Evolutionary conservation across 2,329 filamentous ascomycete species (phyloP).

Genomic region (Trichocomaceae sp.): DNA sequence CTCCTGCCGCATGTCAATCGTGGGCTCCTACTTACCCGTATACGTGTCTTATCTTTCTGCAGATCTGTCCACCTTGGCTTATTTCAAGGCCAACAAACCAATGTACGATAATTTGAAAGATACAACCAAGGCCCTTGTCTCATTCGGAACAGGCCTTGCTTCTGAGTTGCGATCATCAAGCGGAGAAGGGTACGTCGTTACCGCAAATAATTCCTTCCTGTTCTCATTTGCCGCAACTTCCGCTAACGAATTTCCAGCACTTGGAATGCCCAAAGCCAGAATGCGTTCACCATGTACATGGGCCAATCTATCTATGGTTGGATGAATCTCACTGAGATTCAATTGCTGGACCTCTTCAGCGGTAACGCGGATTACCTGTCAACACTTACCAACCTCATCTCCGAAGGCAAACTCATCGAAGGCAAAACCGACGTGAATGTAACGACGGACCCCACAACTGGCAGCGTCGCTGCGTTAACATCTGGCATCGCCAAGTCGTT

Average conservation of each 20-base stretch:
- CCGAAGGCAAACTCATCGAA: slow-evolving; percentile 10
- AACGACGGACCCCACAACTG: background rate
- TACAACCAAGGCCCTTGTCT: slow-evolving; percentile 21
- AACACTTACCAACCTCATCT: slow-evolving; percentile 7
- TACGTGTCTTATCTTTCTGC: no score
- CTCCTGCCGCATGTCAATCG: background rate
- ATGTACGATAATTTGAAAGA: slow-evolving; percentile 22
- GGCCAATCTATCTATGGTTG: slow-evolving; percentile 24
- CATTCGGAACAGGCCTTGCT: background rate
- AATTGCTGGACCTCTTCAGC: slow-evolving; percentile 1
- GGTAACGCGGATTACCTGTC: background rate
- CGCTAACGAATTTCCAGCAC: slow-evolving; percentile 3
- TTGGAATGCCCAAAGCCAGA: slow-evolving; percentile 23
- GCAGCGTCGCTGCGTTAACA: background rate
- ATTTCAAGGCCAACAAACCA: slow-evolving; percentile 13
- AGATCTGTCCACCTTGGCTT: slow-evolving; percentile 17
- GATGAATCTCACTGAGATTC: slow-evolving; percentile 9
- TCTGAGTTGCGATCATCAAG: slow-evolving; percentile 17
- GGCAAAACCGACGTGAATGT: background rate
- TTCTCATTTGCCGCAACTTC: background rate
- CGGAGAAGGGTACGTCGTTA: slow-evolving; percentile 23
- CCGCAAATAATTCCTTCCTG: background rate
- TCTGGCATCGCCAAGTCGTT: slow-evolving; percentile 4
- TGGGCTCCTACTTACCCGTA: no score
- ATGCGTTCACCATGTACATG: slow-evolving; percentile 24